A percentile compares a stretch with the other conserved stretches of the same genome.
Conservation (phyloP, 805 yeast genomes). For the Saccharomycopsis oosterbeekiorum region DNA sequence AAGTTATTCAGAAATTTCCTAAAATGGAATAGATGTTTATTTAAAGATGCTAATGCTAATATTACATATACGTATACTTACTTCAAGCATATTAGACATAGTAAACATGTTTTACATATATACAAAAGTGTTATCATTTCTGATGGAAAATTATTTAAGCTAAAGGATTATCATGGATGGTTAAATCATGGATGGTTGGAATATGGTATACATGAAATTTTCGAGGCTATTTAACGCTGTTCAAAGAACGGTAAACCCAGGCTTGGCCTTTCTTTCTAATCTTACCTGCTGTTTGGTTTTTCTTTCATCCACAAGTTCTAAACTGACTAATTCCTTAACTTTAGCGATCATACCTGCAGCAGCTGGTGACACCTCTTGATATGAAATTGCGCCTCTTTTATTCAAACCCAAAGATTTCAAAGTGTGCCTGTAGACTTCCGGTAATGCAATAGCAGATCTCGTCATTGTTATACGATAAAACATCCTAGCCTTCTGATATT, state of each 20-base stretch:
- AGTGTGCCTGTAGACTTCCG: slow-evolving; percentile 54
- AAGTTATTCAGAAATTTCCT: no score
- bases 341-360: slow-evolving; percentile 77
- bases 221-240: neutral
- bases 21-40: neutral
- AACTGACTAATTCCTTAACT: slow-evolving; percentile 79
- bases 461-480: slow-evolving; percentile 63
- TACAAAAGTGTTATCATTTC: neutral
- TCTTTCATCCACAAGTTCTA: slow-evolving; percentile 55
- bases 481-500: slow-evolving; percentile 3
- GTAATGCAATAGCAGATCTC: slow-evolving; percentile 81
- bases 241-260: slow-evolving; percentile 49
- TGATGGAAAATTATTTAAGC: neutral
- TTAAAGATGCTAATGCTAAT: neutral
- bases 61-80: neutral
- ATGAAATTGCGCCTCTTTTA: slow-evolving; percentile 63
- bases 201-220: no score
- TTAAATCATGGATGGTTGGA: neutral
- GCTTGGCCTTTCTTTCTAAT: slow-evolving; percentile 45
- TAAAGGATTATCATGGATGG: neutral
- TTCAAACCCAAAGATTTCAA: slow-evolving; percentile 65
- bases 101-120: neutral
- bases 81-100: neutral
- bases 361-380: slow-evolving; percentile 63
- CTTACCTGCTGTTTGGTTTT: slow-evolving; percentile 45